Percentiles rank a stretch among this genome's conserved stretches.
These are phyloP conservation scores for Botrytis medusae DNA, from an alignment of 2,329 filamentous ascomycete genomes.

Conservation along the genomic window DNA sequence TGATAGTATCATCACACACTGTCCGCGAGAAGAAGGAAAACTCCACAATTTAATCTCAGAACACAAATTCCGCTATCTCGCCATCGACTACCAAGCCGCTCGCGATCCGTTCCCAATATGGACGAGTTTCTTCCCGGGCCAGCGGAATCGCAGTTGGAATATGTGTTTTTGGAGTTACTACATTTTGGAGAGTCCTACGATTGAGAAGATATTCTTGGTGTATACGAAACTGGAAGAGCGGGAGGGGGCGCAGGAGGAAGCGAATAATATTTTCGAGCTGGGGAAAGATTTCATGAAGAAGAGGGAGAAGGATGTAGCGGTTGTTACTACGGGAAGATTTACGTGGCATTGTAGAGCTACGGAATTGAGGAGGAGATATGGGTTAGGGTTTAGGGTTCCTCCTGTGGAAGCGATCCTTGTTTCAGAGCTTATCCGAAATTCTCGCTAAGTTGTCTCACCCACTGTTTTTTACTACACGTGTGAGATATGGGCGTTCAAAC, in stretches of 20 bases:
- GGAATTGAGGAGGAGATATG: not conserved
- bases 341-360: not conserved
- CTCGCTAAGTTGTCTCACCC: too few relatives aligned
- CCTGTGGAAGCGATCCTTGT: not conserved
- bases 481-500: too few relatives aligned
- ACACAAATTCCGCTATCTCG: not conserved
- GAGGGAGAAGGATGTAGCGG: too few relatives aligned
- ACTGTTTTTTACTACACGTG: too few relatives aligned
- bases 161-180: rapidly evolving
- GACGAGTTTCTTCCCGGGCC: not conserved
- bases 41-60: not conserved
- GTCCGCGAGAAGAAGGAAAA: not conserved
- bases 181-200: not conserved
- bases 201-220: not conserved
- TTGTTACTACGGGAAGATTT: not conserved
- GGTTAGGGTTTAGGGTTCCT: not conserved
- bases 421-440: not conserved
- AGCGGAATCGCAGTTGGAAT: not conserved
- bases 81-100: not conserved
- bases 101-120: not conserved
- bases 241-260: not conserved
- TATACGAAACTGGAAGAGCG: not conserved
- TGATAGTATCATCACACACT: not conserved
- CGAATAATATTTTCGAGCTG: not conserved
- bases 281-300: not conserved